A percentile compares a stretch with the other conserved stretches of the same genome.
Conservation (phyloP, 108 stramenopile genomes). For the Cyclotella sp. region DNA sequence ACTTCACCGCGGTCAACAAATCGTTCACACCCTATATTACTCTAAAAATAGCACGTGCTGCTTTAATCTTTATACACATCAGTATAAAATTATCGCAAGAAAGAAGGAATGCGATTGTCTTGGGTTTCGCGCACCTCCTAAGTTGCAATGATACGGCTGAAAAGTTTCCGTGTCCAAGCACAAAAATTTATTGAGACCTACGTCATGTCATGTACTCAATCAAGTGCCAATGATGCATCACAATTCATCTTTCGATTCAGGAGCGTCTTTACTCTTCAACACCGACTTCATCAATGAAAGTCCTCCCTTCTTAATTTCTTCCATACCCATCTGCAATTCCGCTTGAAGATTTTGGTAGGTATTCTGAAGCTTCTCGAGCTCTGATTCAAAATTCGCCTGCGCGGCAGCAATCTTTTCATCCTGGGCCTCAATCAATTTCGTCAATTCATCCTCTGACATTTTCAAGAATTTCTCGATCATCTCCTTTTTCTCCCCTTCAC, state of each 20-base stretch:
- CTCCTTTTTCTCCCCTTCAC: conserved; percentile 68
- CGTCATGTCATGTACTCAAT: neutral
- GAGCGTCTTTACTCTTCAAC: conserved; percentile 62
- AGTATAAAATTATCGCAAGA: no score
- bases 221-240: conserved; percentile 23
- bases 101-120: no score
- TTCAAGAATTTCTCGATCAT: conserved; percentile 56
- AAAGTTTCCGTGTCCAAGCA: no score
- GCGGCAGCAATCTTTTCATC: conserved; percentile 64
- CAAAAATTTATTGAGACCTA: neutral
- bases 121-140: no score
- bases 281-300: conserved; percentile 88
- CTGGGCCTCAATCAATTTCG: conserved; percentile 51
- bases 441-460: conserved; percentile 59
- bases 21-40: no score
- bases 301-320: conserved; percentile 75
- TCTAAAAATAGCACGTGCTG: no score
- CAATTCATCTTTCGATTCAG: conserved; percentile 67
- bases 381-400: conserved; percentile 61
- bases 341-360: conserved; percentile 61
- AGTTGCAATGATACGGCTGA: no score
- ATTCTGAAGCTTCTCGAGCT: conserved; percentile 72
- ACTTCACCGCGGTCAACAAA: neutral
- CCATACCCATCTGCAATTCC: conserved; percentile 70
- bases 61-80: no score